These are phyloP conservation scores for Blastocystis sp. DNA, from an alignment of 352 stramenopile species.

Conservation along the genomic window DNA sequence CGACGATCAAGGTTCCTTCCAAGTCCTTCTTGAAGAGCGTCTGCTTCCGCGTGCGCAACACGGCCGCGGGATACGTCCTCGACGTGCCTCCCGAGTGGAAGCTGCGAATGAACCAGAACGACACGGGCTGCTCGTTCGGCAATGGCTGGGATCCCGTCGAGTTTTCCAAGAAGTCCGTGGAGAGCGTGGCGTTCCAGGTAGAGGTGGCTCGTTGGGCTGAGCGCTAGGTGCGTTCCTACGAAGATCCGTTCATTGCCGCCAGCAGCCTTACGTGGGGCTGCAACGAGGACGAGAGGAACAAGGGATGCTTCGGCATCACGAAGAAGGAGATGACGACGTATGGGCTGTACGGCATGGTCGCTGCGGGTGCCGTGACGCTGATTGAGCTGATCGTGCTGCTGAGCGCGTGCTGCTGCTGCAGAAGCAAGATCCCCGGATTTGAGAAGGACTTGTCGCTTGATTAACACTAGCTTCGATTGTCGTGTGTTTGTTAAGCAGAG, in stretches of 20 bases:
- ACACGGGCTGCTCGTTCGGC: not conserved
- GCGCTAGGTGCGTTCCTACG: conserved; percentile 15
- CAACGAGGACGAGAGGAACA: conserved; percentile 1
- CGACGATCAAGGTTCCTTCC: not conserved
- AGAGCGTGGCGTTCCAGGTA: not conserved
- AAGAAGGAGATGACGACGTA: conserved; percentile 39
- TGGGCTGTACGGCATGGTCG: conserved; percentile 29
- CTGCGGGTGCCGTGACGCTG: not conserved
- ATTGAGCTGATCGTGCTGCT: conserved; percentile 34
- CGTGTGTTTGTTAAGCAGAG: conserved; percentile 67
- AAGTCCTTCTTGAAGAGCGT: not conserved
- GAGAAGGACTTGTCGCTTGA: not conserved
- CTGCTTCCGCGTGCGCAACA: not conserved
- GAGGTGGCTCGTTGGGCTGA: not conserved
- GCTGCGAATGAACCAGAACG: not conserved
- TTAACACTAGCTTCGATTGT: too few relatives aligned
- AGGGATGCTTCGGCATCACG: conserved; percentile 8
- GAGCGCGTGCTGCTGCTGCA: conserved; percentile 5
- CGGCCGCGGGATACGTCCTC: not conserved
- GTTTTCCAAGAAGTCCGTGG: not conserved
- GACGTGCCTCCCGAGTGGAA: not conserved
- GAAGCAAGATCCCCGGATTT: not conserved
- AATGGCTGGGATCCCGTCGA: not conserved
- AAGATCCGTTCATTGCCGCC: conserved; percentile 13
- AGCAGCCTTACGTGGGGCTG: conserved; percentile 29